A percentile compares a stretch with the other conserved stretches of the same genome.
These are phyloP conservation scores for Colletotrichum zoysiae DNA, from an alignment of 2,329 filamentous ascomycete species.

Conservation along the genomic window DNA sequence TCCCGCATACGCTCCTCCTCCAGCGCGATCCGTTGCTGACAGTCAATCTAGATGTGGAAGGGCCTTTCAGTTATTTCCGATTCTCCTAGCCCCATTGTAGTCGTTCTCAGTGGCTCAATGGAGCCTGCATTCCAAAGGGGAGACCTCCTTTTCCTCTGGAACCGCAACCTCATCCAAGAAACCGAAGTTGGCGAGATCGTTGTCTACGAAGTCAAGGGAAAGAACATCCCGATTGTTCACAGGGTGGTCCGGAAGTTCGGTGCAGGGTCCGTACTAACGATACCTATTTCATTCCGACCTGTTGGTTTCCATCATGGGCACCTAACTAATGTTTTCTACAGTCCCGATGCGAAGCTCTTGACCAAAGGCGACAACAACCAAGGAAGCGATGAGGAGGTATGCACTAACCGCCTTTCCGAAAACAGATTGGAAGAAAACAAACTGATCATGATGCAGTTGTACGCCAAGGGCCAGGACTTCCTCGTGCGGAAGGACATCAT, in stretches of 20 bases:
- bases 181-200: conserved; percentile 70
- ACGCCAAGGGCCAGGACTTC: conserved; percentile 88
- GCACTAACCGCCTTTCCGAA: neutral
- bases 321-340: conserved; percentile 45
- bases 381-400: conserved; percentile 69
- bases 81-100: conserved; percentile 82
- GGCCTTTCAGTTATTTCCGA: conserved; percentile 84
- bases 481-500: conserved; percentile 91
- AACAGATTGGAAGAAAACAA: no score
- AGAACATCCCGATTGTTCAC: conserved; percentile 98
- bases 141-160: conserved; percentile 83
- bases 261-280: conserved; percentile 59
- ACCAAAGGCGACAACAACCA: conserved; percentile 99
- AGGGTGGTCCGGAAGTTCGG: conserved; percentile 84
- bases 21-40: conserved; percentile 12
- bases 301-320: neutral
- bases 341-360: conserved; percentile 76
- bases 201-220: conserved; percentile 85
- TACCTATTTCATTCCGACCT: neutral
- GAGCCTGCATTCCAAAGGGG: conserved; percentile 86
- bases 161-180: conserved; percentile 71
- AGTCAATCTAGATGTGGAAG: conserved; percentile 78
- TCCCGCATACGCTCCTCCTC: no score
- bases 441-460: conserved; percentile 53
- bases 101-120: conserved; percentile 88